Evolutionary conservation across 2,329 filamentous ascomycete species (phyloP).

Genomic region (Exophiala spinifera): DNA sequence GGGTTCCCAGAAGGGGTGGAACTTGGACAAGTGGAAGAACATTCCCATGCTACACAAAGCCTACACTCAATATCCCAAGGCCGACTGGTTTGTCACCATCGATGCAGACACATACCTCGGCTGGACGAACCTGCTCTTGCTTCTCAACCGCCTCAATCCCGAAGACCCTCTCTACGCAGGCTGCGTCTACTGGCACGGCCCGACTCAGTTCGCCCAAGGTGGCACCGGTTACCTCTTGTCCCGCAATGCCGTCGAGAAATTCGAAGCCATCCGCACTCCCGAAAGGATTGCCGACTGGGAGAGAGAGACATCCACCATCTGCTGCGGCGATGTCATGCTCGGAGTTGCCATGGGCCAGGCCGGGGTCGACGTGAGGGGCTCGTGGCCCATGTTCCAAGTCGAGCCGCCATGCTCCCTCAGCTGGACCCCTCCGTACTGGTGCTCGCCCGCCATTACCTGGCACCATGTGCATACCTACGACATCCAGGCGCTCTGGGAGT

Average conservation of each 20-base stretch:
- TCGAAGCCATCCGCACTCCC: constrained; percentile 16
- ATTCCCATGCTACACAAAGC: constrained; percentile 58
- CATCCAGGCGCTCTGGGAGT: constrained; percentile 24
- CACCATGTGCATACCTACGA: constrained; percentile 21
- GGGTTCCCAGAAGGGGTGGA: constrained; percentile 42
- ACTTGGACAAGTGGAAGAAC: constrained; percentile 62
- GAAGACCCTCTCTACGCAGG: constrained; percentile 21
- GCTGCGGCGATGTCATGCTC: constrained; percentile 26
- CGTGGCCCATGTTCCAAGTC: constrained; percentile 26
- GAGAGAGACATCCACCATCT: constrained; percentile 24
- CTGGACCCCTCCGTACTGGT: constrained; percentile 17
- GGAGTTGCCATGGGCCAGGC: constrained; percentile 21
- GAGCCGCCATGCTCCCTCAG: constrained; percentile 18
- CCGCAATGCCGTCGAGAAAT: constrained; percentile 16
- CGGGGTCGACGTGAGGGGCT: constrained; percentile 19
- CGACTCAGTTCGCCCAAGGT: constrained; percentile 19
- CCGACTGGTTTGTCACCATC: constrained; percentile 58
- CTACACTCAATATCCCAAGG: constrained; percentile 49
- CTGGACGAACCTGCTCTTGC: constrained; percentile 22
- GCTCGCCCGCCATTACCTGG: constrained; percentile 24
- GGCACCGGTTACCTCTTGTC: constrained; percentile 24
- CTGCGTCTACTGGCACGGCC: constrained; percentile 23
- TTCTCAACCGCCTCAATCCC: constrained; percentile 19
- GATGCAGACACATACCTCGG: constrained; percentile 24
- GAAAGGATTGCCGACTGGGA: constrained; percentile 22